A percentile compares a stretch with the other conserved stretches of the same genome.
These are phyloP conservation scores for Ambrosia hybrid DNA, from an alignment of 140 eudicot species.

Conservation along the genomic window DNA sequence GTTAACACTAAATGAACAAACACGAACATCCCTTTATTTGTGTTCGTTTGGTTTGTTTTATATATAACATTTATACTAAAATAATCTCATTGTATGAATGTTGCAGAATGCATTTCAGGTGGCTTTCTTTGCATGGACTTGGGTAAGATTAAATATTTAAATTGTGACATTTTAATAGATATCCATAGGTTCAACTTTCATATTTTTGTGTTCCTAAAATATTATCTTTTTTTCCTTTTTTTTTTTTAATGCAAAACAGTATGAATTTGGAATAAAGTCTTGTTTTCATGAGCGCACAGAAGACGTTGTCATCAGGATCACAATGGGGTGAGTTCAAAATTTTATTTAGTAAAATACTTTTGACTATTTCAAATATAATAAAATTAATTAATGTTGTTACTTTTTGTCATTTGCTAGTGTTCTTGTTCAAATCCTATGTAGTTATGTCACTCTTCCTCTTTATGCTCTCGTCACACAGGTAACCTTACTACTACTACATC, in stretches of 20 bases:
- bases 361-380: too few relatives aligned
- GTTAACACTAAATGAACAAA: too few relatives aligned
- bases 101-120: slow-evolving; percentile 72
- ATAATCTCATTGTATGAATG: background rate
- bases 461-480: slow-evolving; percentile 92
- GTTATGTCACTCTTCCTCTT: slow-evolving; percentile 85
- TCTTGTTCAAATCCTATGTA: slow-evolving; percentile 70
- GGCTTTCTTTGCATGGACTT: slow-evolving; percentile 73
- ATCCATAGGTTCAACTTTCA: background rate
- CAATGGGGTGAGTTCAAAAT: slow-evolving; percentile 60
- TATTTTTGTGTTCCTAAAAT: background rate
- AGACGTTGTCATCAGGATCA: slow-evolving; percentile 50
- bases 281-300: slow-evolving; percentile 54
- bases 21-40: too few relatives aligned
- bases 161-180: background rate
- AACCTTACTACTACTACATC: background rate
- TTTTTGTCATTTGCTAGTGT: slow-evolving; percentile 38
- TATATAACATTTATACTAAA: background rate
- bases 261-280: slow-evolving; percentile 51
- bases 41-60: too few relatives aligned
- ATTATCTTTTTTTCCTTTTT: background rate
- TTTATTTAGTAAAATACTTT: background rate
- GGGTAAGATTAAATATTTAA: slow-evolving; percentile 45
- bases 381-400: background rate
- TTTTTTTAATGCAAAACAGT: slow-evolving; percentile 37